Conservation (phyloP, 2,329 filamentous ascomycete species). For the Davidsoniella virescens region DNA sequence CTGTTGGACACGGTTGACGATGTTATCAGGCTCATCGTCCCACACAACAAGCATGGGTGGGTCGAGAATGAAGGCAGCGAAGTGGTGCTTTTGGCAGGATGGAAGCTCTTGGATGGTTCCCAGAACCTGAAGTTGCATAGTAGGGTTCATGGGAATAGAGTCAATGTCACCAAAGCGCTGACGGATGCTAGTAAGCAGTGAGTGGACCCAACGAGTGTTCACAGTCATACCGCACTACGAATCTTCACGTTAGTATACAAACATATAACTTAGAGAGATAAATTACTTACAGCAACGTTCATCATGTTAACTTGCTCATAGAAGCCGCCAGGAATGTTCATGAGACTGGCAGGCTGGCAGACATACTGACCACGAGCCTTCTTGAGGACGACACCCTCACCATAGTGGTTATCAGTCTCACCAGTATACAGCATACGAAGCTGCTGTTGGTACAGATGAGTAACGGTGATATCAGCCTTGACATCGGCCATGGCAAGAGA, state of each 20-base stretch:
- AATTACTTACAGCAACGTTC: conserved; percentile 34
- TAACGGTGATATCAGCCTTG: conserved; percentile 13
- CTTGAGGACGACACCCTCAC: conserved; percentile 23
- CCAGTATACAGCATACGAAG: conserved; percentile 11
- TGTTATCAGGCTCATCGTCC: conserved; percentile 43
- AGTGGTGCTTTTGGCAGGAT: conserved; percentile 46
- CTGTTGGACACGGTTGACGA: conserved; percentile 33
- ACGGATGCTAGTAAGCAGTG: conserved; percentile 33
- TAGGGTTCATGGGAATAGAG: conserved; percentile 41
- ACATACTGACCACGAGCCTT: conserved; percentile 26
- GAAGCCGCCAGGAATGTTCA: conserved; percentile 29
- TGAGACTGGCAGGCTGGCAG: conserved; percentile 19
- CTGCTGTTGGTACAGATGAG: conserved; percentile 14
- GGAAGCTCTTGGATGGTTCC: conserved; percentile 39
- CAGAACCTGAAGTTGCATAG: conserved; percentile 45
- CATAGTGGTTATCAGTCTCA: conserved; percentile 6
- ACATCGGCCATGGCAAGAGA: conserved; percentile 11
- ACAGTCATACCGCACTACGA: conserved; percentile 50
- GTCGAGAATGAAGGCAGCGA: conserved; percentile 47
- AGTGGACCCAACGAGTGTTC: conserved; percentile 46
- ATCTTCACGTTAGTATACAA: background rate
- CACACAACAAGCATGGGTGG: conserved; percentile 43
- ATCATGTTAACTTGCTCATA: conserved; percentile 25
- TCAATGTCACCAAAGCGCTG: conserved; percentile 23
- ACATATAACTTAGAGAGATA: too few relatives aligned